Base-by-base conservation (phyloP, 768 basidiomycete genomes). In the Collybia mongolica region DNA sequence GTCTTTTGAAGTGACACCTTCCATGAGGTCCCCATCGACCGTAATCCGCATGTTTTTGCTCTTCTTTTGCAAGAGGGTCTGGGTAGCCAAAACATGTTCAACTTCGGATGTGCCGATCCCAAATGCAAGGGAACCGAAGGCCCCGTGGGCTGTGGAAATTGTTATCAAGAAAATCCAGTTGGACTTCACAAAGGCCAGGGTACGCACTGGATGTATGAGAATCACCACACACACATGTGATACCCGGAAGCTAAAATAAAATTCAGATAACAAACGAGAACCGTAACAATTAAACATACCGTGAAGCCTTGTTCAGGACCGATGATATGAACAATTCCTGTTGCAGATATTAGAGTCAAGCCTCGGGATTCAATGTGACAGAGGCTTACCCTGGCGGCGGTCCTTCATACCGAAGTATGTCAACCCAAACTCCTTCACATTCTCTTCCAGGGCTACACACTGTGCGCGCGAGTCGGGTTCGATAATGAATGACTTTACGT, bases 231-330 rank as follows among this genome's bases (percentile, higher is more conserved):
- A 94, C 93, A 61, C 86, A 88, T 29, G 86, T 88, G 40, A 84
- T 87, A 12, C 86, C 86, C 5, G 86, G 86, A 26, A 89, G 75
- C 85, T 87, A 57, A 18, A 23, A 24, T 8, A 41, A 22, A 48
- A 19, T 53, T 58, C 8, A 7, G 17, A 49, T 29, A 54, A 17
- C 48, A 26, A 8, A 35, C 12, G 8, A 17, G 32, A 52, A 50
- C 20, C 38, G n/a, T n/a, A 32, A 41, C 19, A 28, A 37, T 22
- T 26, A 48, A 20, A 60, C 77, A 46, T 62, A 84, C 84, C 40
- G 93, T 94, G 65, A 95, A 95, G 35, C 93, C 93, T 73, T 95
- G 93, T 64, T 95, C 93, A 44, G 93, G 93, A 39, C 92, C 93
- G 62, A 95, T 95, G 55, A 95, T 77, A 68, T 95, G 90, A 6